Conservation (phyloP, 345 rosid species). For the Gossypium anomalum region DNA sequence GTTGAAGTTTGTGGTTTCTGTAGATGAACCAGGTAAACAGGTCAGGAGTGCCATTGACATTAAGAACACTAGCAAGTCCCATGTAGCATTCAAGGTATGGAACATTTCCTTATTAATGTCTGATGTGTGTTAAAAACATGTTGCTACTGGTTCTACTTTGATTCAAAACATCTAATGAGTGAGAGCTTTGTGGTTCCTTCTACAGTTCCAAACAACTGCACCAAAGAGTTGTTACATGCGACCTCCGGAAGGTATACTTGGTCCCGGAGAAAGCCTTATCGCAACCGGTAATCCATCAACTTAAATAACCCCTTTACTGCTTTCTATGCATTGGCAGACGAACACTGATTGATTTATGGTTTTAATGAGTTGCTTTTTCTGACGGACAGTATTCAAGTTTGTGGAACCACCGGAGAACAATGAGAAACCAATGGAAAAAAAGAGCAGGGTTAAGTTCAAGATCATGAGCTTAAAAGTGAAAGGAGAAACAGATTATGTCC, state of each 20-base stretch:
- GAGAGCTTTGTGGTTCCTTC: conserved; percentile 6
- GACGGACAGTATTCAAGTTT: conserved; percentile 61
- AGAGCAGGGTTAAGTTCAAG: conserved; percentile 65
- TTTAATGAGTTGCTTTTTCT: conserved; percentile 17
- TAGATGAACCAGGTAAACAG: conserved; percentile 74
- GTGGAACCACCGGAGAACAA: conserved; percentile 71
- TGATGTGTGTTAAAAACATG: conserved; percentile 12
- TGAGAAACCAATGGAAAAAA: conserved; percentile 55
- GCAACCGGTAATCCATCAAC: conserved; percentile 49
- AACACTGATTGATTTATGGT: neutral
- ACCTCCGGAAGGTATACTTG: conserved; percentile 66
- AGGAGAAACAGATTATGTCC: conserved; percentile 57
- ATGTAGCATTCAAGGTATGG: conserved; percentile 68
- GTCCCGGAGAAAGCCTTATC: conserved; percentile 63
- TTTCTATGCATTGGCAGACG: neutral
- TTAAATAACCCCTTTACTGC: neutral
- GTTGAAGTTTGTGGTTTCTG: conserved; percentile 11
- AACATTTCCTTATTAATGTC: neutral
- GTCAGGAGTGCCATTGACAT: conserved; percentile 62
- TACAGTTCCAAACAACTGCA: conserved; percentile 76
- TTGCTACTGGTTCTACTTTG: neutral
- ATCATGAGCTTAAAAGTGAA: conserved; percentile 72
- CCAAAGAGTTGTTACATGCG: conserved; percentile 85
- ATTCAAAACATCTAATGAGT: neutral
- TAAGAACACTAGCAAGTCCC: conserved; percentile 60